Conservation (phyloP, 225 moss, liverwort and hornwort genomes). For the Asterella californica region DNA sequence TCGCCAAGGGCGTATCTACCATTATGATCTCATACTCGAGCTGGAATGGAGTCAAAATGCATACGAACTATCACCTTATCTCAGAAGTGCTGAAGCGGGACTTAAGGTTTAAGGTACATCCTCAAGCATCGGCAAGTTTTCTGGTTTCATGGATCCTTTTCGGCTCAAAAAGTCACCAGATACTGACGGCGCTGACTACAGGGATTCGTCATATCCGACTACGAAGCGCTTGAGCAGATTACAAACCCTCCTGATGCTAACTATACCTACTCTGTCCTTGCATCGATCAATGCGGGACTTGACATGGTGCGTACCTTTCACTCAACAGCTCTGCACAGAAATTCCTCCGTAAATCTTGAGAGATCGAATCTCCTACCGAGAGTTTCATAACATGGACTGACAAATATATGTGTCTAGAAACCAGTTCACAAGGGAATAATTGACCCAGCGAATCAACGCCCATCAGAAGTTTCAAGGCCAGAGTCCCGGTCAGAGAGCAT, state of each 20-base stretch:
- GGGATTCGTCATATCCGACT: conserved; percentile 48
- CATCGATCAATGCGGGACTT: conserved; percentile 54
- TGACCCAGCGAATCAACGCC: not conserved
- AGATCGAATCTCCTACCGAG: not conserved
- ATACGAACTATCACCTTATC: conserved; percentile 50
- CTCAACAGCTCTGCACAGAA: too few species aligned
- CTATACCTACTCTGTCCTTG: conserved; percentile 48
- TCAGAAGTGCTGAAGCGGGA: conserved; percentile 51
- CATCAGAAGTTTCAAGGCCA: too few species aligned
- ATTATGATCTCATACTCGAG: conserved; percentile 77
- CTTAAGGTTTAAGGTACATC: conserved; percentile 46
- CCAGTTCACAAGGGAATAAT: not conserved
- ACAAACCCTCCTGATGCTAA: conserved; percentile 35
- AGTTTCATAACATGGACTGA: not conserved
- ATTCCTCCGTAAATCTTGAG: not conserved
- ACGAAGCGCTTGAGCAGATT: conserved; percentile 46
- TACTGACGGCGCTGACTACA: conserved; percentile 1
- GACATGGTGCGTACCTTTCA: conserved; percentile 45
- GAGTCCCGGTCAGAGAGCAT: too few species aligned
- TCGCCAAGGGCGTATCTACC: conserved; percentile 65
- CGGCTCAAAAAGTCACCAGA: not conserved
- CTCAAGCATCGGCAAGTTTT: not conserved
- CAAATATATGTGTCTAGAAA: not conserved
- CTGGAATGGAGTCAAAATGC: conserved; percentile 71
- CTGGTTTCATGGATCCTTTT: not conserved